These are phyloP conservation scores for Xylaria intraflava DNA, from an alignment of 495 filamentous ascomycete genomes.

Conservation along the genomic window DNA sequence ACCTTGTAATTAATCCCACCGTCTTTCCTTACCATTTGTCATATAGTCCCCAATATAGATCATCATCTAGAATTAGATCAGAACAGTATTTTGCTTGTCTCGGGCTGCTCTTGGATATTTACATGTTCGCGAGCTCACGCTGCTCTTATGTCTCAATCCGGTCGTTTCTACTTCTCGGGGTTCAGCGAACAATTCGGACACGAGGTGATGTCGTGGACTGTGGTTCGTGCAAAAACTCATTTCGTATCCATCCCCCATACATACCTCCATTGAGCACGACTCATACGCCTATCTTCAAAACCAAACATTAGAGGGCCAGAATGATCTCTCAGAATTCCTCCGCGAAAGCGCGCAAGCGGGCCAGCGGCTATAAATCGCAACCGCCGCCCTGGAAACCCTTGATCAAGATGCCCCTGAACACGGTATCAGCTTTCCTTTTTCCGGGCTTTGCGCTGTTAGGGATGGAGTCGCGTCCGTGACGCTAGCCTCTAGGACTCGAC, in stretches of 20 bases:
- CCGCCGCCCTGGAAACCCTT: slow-evolving; percentile 28
- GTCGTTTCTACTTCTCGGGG: slow-evolving; percentile 25
- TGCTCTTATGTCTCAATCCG: slow-evolving; percentile 33
- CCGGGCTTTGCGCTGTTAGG: slow-evolving; percentile 34
- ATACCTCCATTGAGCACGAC: slow-evolving; percentile 28
- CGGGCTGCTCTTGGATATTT: not conserved
- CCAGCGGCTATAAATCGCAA: slow-evolving; percentile 24
- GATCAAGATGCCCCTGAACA: slow-evolving; percentile 24
- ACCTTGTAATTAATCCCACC: slow-evolving; percentile 17
- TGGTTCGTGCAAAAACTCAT: slow-evolving; percentile 47
- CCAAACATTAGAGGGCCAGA: slow-evolving; percentile 26
- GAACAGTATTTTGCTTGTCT: not conserved
- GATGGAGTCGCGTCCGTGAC: slow-evolving; percentile 44
- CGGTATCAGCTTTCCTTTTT: slow-evolving; percentile 27
- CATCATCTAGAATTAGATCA: not conserved
- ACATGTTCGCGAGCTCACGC: slow-evolving; percentile 48
- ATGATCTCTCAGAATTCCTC: slow-evolving; percentile 29
- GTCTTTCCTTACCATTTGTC: slow-evolving; percentile 23
- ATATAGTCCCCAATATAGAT: slow-evolving; percentile 2
- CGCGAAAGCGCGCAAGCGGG: slow-evolving; percentile 32
- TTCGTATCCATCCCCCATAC: slow-evolving; percentile 44
- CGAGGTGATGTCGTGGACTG: slow-evolving; percentile 46
- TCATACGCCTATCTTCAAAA: slow-evolving; percentile 37
- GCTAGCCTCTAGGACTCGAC: slow-evolving; percentile 44
- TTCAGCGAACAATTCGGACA: slow-evolving; percentile 47